Conservation (phyloP, 1,139 yeast genomes). For the Suhomyces kunorum region DNA sequence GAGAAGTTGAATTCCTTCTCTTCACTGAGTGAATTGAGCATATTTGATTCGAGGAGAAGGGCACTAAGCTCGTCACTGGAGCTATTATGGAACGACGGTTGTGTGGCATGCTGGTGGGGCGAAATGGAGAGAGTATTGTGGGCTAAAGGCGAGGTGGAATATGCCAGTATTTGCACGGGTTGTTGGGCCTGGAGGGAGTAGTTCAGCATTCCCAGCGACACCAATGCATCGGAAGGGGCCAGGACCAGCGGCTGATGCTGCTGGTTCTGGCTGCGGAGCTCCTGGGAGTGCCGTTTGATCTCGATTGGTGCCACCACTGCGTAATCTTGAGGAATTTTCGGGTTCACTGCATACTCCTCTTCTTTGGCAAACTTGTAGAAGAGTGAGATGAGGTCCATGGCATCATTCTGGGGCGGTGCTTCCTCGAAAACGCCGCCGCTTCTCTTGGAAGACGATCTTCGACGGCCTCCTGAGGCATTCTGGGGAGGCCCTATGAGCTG, state of each 20-base stretch:
- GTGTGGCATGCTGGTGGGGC: constrained; percentile 9
- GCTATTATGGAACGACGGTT: constrained; percentile 7
- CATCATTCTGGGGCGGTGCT: constrained; percentile 20
- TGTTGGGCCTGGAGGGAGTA: not conserved
- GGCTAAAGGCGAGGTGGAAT: not conserved
- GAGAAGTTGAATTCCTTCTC: constrained; percentile 66
- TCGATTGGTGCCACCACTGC: constrained; percentile 15
- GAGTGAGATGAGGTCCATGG: constrained; percentile 39
- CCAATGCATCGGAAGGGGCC: not conserved
- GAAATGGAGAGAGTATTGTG: constrained; percentile 6
- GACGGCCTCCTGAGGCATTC: constrained; percentile 5
- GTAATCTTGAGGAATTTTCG: constrained; percentile 4
- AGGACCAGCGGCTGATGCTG: no score
- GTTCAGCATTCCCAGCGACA: not conserved
- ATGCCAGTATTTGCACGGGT: constrained; percentile 1
- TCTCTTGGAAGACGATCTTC: constrained; percentile 14
- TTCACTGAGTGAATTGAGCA: constrained; percentile 35
- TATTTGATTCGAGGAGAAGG: constrained; percentile 23
- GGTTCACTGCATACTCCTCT: constrained; percentile 22
- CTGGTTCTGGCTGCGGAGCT: constrained; percentile 1
- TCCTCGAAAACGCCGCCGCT: constrained; percentile 16
- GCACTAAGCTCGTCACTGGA: constrained; percentile 6
- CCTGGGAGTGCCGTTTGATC: constrained; percentile 12
- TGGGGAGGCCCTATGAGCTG: constrained; percentile 13
- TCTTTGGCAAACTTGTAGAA: constrained; percentile 48